Evolutionary conservation across 192 early-diverging fungal species (phyloP).

Genomic region (Coemansia interrupta): DNA sequence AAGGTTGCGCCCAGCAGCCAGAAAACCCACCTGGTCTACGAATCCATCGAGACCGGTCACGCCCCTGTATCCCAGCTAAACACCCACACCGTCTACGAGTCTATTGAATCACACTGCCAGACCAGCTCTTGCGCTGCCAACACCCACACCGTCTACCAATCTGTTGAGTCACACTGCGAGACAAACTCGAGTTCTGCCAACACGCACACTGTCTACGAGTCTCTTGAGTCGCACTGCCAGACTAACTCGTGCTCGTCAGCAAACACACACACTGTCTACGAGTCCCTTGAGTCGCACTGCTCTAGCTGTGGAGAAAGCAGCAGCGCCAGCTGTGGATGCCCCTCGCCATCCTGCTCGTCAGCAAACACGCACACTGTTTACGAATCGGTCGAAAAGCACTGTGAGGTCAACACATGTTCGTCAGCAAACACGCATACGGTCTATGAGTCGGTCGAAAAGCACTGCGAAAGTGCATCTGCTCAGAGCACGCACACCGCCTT

Average conservation of each 20-base stretch:
- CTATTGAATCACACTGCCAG: slow-evolving; percentile 4
- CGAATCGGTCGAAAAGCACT: slow-evolving; percentile 26
- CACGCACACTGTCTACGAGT: slow-evolving; percentile 32
- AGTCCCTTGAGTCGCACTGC: slow-evolving; percentile 14
- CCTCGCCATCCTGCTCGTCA: not conserved
- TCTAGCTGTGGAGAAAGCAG: not conserved
- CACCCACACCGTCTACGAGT: slow-evolving; percentile 23
- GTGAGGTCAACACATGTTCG: not conserved
- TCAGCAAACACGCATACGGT: slow-evolving; percentile 24
- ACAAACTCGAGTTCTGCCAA: slow-evolving; percentile 3
- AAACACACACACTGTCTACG: slow-evolving; percentile 13
- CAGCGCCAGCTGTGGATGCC: not conserved
- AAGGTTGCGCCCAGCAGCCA: not conserved
- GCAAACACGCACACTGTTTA: slow-evolving; percentile 22
- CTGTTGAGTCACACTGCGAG: slow-evolving; percentile 12
- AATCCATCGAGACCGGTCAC: slow-evolving; percentile 6
- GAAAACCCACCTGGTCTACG: not conserved
- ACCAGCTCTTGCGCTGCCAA: not conserved
- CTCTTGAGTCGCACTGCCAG: slow-evolving; percentile 17
- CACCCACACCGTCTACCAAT: slow-evolving; percentile 24
- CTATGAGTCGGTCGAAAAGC: slow-evolving; percentile 18
- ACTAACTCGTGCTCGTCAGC: not conserved
- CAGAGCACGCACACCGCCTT: slow-evolving; percentile 12
- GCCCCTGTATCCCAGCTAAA: not conserved
- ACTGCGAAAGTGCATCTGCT: slow-evolving; percentile 5